A percentile compares a stretch with the other conserved stretches of the same genome.
Conservation (phyloP, 768 basidiomycete genomes). For the Amanita inopinata region DNA sequence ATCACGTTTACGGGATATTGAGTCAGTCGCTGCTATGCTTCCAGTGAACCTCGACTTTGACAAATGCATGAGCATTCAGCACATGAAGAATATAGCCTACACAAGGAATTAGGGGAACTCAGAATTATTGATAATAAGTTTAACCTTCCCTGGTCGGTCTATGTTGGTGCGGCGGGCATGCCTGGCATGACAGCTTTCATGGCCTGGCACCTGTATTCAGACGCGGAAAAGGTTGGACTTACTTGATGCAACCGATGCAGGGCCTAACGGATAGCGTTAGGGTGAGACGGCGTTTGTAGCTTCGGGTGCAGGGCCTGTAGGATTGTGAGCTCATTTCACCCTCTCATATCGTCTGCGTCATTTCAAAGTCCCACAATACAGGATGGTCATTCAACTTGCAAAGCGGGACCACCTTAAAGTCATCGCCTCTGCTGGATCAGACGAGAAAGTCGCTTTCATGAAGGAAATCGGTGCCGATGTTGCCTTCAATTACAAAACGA, state of each 20-base stretch:
- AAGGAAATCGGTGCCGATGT: constrained; percentile 56
- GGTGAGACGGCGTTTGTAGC: constrained; percentile 33
- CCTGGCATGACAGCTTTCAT: constrained; percentile 35
- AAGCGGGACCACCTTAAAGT: constrained; percentile 50
- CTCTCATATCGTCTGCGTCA: neutral
- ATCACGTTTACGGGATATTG: constrained; percentile 29
- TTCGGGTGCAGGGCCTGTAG: constrained; percentile 42
- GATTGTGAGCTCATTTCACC: constrained; percentile 35
- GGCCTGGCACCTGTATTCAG: constrained; percentile 31
- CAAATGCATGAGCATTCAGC: constrained; percentile 15
- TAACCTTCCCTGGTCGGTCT: constrained; percentile 31
- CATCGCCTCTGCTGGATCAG: constrained; percentile 61
- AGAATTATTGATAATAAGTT: constrained; percentile 24
- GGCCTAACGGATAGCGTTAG: constrained; percentile 12
- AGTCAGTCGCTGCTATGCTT: constrained; percentile 14
- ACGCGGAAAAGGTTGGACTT: constrained; percentile 24
- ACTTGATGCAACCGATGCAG: neutral
- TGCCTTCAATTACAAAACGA: constrained; percentile 68
- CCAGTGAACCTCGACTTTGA: neutral
- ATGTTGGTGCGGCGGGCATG: constrained; percentile 41
- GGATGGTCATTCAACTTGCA: constrained; percentile 41
- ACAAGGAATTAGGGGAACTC: constrained; percentile 11
- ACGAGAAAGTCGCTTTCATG: constrained; percentile 63
- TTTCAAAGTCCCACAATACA: constrained; percentile 10
- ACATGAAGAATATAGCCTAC: constrained; percentile 27